phyloP scores from a whole-genome alignment of 2,329 filamentous ascomycete species.

The Aspergillus aculeatinus region DNA sequence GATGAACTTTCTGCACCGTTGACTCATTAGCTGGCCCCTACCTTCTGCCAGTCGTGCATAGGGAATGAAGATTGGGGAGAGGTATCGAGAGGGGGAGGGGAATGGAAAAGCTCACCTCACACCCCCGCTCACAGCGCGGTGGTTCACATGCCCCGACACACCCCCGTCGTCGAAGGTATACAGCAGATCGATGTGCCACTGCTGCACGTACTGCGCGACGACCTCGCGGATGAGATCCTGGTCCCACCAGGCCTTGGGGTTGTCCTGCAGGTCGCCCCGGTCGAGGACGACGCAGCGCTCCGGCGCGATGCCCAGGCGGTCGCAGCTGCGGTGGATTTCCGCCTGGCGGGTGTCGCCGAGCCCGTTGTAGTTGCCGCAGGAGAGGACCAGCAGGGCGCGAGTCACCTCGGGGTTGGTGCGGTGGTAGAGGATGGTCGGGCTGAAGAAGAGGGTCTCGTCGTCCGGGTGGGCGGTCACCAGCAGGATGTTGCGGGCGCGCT shows the following conservation, averaged over 20 bases:
- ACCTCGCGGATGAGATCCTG: constrained; percentile 33
- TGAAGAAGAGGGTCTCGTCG: constrained; percentile 31
- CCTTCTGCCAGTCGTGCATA: no score
- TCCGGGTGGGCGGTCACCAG: constrained; percentile 40
- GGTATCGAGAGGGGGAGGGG: not conserved
- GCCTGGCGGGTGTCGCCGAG: constrained; percentile 20
- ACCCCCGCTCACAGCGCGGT: constrained; percentile 41
- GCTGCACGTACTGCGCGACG: constrained; percentile 35
- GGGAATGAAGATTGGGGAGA: no score
- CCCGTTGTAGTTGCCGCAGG: constrained; percentile 25
- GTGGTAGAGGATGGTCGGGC: constrained; percentile 24
- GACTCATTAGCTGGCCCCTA: no score
- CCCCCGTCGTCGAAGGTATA: constrained; percentile 45
- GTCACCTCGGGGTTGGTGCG: constrained; percentile 17
- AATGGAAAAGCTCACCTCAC: constrained; percentile 31
- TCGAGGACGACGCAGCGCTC: constrained; percentile 41
- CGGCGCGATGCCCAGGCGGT: constrained; percentile 19
- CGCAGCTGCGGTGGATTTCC: constrained; percentile 25
- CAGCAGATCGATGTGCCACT: constrained; percentile 43
- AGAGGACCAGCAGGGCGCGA: constrained; percentile 24
- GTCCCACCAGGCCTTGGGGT: constrained; percentile 42
- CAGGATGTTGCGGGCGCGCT: constrained; percentile 36
- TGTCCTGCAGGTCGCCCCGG: constrained; percentile 39
- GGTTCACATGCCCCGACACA: constrained; percentile 44
- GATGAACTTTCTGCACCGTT: constrained; percentile 11